Evolutionary conservation across 495 filamentous ascomycete species (phyloP), one percentile per base, ranked within the genome.

Genomic region (Aspergillus steynii): DNA sequence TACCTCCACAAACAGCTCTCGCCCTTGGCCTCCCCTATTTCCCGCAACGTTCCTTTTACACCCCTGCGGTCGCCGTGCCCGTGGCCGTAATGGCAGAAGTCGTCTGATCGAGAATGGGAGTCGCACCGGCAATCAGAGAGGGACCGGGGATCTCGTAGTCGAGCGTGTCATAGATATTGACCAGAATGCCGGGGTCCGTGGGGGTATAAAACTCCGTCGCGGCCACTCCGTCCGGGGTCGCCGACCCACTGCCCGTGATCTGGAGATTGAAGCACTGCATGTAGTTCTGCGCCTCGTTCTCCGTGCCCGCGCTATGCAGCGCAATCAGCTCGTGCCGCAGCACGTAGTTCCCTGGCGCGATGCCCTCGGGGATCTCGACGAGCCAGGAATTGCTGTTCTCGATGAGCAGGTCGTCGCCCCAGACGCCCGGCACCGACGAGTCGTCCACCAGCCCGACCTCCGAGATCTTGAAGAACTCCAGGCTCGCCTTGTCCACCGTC

Each of bases 291-390:
- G 86, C 85, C 53, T 85, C 86, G 65, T 83, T 74, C 3, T 57
- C 58, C 15, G 67, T 58, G 20, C 68, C 74, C 8, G 81, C 85
- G 15, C 75, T 71, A 74, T 89, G 86, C 4, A 90, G 79, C 4
- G 85, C 87, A 54, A 89, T 85, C 62, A 89, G 82, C 71, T 90
- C 87, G 66, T 88, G 84, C 25, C 87, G 84, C 28, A 90, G 73
- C 56, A 90, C 81, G 68, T 88, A 90, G 71, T 85, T 83, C 34
- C 86, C 86, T 9, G 84, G 65, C 45, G 80, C 80, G 50, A 89
- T 77, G 63, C 73, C 69, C 15, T 71, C 32, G 6, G 87, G 86
- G 68, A 90, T 86, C 53, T 80, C 81, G 29, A 88, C 79, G 47
- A 80, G 73, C 83, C 83, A 87, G 50, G 72, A 80, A 71, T 79